Percentiles rank a stretch among this genome's conserved stretches.
Evolutionary conservation across 176 grass and related monocot genomes (phyloP).

Genomic region (Alopecurus myosuroides): DNA sequence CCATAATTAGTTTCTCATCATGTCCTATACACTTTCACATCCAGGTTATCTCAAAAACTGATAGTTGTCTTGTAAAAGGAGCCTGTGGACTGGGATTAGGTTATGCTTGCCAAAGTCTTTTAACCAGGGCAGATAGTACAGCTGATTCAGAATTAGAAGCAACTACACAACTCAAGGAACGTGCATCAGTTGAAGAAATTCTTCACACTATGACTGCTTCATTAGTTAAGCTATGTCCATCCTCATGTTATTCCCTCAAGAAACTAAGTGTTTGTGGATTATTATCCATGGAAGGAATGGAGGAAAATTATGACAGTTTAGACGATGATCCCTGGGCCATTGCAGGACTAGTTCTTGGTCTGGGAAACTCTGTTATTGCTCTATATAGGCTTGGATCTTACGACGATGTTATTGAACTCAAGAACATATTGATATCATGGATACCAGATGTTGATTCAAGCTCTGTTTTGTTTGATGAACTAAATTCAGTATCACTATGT

Average conservation of each 20-base stretch:
- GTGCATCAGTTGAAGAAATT: slow-evolving; percentile 54
- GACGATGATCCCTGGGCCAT: slow-evolving; percentile 82
- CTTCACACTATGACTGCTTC: slow-evolving; percentile 44
- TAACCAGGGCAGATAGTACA: slow-evolving; percentile 40
- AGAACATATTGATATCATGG: slow-evolving; percentile 82
- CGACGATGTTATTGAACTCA: slow-evolving; percentile 66
- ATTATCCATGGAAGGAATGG: slow-evolving; percentile 31
- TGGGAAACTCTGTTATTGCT: slow-evolving; percentile 66
- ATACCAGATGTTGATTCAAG: slow-evolving; percentile 43
- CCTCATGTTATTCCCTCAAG: slow-evolving; percentile 51
- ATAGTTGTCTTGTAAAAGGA: slow-evolving; percentile 86
- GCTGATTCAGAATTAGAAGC: slow-evolving; percentile 45
- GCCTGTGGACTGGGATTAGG: slow-evolving; percentile 75
- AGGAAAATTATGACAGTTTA: slow-evolving; percentile 49
- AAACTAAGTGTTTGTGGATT: slow-evolving; percentile 40
- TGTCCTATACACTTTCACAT: slow-evolving; percentile 28
- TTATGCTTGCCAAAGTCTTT: slow-evolving; percentile 73
- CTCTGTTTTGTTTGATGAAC: slow-evolving; percentile 43
- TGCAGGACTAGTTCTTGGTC: slow-evolving; percentile 77
- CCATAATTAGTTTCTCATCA: slow-evolving; percentile 14
- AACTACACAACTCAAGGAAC: slow-evolving; percentile 35
- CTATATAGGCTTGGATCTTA: slow-evolving; percentile 65
- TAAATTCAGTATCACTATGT: slow-evolving; percentile 46
- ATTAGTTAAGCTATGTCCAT: slow-evolving; percentile 56
- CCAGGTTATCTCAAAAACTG: slow-evolving; percentile 71